Evolutionary conservation across 164 flowering plant genomes (phyloP), one percentile per base, ranked within the genome.

Genomic region (Taxillus chinensis): DNA sequence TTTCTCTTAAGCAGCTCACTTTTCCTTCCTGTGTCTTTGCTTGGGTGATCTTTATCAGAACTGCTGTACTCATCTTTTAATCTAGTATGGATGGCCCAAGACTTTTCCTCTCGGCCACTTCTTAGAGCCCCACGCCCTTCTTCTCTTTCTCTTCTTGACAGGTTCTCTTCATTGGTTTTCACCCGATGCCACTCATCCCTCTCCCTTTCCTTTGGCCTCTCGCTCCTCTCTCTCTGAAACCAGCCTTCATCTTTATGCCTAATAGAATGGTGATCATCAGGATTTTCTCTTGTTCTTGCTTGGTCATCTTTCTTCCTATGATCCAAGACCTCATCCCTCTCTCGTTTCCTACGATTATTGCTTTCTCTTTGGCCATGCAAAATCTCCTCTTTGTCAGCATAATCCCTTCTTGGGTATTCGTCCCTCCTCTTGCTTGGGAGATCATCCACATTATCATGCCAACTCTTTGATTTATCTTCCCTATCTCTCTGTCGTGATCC

Each of bases 211-310:
- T 86, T 82, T 55, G 60, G 80, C 78, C 75, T 75, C 38, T 83
- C 88, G 37, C 57, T 55, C 70, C 86, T 81, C 62, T 81, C 86
- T 65, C 83, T 81, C 64, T 73, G 86, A 64, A 79, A 64, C 84
- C 83, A 77, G 57, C 57, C 65, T 8, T 85, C 96, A 65, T 90
- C 96, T 78, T 82, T 89, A 58, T 80, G 82, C 75, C 87, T 77
- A 45, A 66, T 45, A 68, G 82, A 68, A 56, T 81, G 88, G 62
- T 69, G 75, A 57, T 86, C 91, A 71, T 85, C 87, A 55, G 67
- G 67, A 65, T 68, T 73, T 37, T 86, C 92, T 72, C 89, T 82
- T 8, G 62, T 46, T 72, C 88, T 81, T 60, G 68, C 70, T 57
- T 70, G 83, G 17, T 82, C 86, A 59, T 82, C 91, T 68, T 92